Conservation (phyloP, 2,329 filamentous ascomycete genomes). For the Nothopassalora personata region DNA sequence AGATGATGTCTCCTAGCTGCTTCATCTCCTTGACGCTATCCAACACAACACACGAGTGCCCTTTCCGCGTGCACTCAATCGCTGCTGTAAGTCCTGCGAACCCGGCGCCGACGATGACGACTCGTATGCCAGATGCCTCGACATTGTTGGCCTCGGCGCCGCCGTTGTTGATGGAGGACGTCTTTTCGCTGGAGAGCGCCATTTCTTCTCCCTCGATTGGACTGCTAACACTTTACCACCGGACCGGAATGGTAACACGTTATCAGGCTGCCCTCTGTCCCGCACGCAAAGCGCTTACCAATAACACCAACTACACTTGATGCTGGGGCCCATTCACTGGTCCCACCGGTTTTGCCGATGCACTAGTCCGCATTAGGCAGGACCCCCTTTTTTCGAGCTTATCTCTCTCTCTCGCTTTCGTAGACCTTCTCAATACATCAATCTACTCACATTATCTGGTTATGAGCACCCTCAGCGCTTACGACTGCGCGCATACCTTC, state of each 20-base stretch:
- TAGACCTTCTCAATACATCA: too few species aligned
- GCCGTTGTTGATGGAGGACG: not conserved
- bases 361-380: too few species aligned
- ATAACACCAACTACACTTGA: not conserved
- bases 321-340: too few species aligned
- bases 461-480: too few species aligned
- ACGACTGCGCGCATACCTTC: too few species aligned
- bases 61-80: conserved; percentile 58
- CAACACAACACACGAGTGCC: conserved; percentile 55
- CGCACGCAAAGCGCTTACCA: not conserved
- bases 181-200: not conserved
- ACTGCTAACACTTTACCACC: too few species aligned
- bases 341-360: too few species aligned
- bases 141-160: not conserved
- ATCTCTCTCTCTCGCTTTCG: too few species aligned
- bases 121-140: conserved; percentile 46
- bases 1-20: conserved; percentile 57
- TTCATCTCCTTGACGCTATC: conserved; percentile 55
- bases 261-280: not conserved
- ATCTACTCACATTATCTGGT: too few species aligned
- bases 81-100: conserved; percentile 59
- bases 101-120: conserved; percentile 50
- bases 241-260: not conserved
- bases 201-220: not conserved
- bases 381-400: too few species aligned